Percentiles rank a stretch among this genome's conserved stretches.
Evolutionary conservation across 345 rosid genomes (phyloP).

Genomic region (Pistacia atlantica): DNA sequence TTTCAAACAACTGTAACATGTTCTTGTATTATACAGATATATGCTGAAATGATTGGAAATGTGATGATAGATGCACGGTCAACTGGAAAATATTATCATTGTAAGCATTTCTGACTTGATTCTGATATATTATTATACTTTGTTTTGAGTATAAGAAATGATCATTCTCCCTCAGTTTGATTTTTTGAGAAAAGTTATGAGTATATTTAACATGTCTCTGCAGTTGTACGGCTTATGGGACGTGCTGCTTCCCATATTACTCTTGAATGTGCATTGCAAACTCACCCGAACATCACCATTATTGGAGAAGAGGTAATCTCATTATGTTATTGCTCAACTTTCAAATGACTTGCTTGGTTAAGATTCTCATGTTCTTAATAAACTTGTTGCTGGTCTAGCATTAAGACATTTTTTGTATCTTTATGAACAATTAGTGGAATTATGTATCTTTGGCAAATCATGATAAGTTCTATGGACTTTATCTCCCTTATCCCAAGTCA

Average conservation of each 20-base stretch:
- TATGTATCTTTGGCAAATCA: background rate
- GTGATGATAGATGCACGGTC: conserved; percentile 99
- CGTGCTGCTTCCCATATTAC: conserved; percentile 99
- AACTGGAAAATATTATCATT: conserved; percentile 96
- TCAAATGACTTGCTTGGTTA: background rate
- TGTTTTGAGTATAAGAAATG: background rate
- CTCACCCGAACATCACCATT: conserved; percentile 91
- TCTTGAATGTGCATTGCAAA: conserved; percentile 95
- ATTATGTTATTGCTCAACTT: background rate
- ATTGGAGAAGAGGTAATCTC: conserved; percentile 90
- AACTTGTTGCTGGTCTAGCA: background rate
- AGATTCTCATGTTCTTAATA: background rate
- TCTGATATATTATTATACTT: background rate
- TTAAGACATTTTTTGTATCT: background rate
- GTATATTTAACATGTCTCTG: conserved; percentile 18
- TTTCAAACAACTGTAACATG: background rate
- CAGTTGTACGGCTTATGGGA: conserved; percentile 99
- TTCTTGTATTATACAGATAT: conserved; percentile 55
- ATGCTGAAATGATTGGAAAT: conserved; percentile 98
- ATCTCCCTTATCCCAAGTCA: too few relatives aligned
- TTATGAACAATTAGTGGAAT: background rate
- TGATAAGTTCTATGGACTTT: background rate
- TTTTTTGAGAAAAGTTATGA: background rate
- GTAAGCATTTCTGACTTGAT: conserved; percentile 48
- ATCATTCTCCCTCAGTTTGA: background rate